Evolutionary conservation across 176 grass and related monocot species (phyloP).

Genomic region (Juncus effusus): DNA sequence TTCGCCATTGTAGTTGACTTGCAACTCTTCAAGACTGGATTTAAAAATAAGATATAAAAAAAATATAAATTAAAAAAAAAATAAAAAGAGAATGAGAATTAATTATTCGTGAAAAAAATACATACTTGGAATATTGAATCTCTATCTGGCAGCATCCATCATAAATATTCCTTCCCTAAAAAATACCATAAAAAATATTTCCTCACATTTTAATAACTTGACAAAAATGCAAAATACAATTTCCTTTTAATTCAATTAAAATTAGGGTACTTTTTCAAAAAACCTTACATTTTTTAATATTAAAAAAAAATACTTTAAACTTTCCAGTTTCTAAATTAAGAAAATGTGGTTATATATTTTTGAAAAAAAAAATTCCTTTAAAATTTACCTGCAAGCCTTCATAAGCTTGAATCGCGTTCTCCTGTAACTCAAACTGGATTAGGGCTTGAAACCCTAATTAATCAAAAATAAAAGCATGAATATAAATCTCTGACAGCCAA

Average conservation of each 20-base stretch:
- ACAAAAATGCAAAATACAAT: background rate
- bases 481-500: background rate
- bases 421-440: conserved; percentile 67
- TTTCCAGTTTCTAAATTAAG: too few relatives aligned
- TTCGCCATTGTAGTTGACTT: conserved; percentile 99
- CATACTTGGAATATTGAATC: conserved; percentile 99
- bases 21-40: conserved; percentile 85
- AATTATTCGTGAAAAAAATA: conserved; percentile 10
- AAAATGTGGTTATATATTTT: too few relatives aligned
- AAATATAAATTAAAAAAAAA: conserved; percentile 29
- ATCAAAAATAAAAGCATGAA: background rate
- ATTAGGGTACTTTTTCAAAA: too few relatives aligned
- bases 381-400: conserved; percentile 77
- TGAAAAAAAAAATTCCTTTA: background rate
- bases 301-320: too few relatives aligned
- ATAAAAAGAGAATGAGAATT: background rate
- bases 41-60: conserved; percentile 29
- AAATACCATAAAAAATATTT: conserved; percentile 8
- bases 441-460: conserved; percentile 94
- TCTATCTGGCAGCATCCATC: conserved; percentile 99
- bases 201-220: too few relatives aligned
- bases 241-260: too few relatives aligned
- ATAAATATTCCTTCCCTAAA: conserved; percentile 96
- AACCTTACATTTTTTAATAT: too few relatives aligned
- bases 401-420: conserved; percentile 79